Evolutionary conservation across 495 filamentous ascomycete species (phyloP).

Genomic region (Annulohypoxylon maeteangense): DNA sequence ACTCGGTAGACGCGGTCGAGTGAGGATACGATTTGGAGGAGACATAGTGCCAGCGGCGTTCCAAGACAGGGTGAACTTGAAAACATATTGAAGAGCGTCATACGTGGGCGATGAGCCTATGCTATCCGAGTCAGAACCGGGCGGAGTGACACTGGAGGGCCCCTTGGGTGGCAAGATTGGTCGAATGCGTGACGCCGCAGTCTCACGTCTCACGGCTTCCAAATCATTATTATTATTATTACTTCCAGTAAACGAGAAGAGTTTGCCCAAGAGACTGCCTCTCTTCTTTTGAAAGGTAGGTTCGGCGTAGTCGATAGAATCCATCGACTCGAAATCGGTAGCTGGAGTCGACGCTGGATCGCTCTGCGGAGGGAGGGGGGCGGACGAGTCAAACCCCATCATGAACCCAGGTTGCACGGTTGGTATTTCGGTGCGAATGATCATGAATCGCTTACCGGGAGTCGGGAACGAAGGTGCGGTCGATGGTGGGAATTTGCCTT

Average conservation of each 20-base stretch:
- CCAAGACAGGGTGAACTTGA: constrained; percentile 58
- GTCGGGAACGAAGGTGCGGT: constrained; percentile 88
- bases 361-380: constrained; percentile 27
- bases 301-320: constrained; percentile 31
- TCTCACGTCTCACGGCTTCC: constrained; percentile 56
- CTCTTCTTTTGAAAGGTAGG: constrained; percentile 64
- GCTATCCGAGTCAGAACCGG: constrained; percentile 53
- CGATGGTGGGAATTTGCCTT: constrained; percentile 68
- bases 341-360: constrained; percentile 26
- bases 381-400: constrained; percentile 55
- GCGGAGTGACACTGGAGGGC: constrained; percentile 26
- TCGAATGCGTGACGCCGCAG: constrained; percentile 50
- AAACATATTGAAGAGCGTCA: constrained; percentile 56
- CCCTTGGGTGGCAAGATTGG: constrained; percentile 34
- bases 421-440: constrained; percentile 86
- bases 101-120: constrained; percentile 57
- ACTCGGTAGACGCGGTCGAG: constrained; percentile 78
- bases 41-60: constrained; percentile 44
- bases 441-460: constrained; percentile 89
- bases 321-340: constrained; percentile 48
- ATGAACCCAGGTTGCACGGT: constrained; percentile 60
- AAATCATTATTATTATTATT: constrained; percentile 52
- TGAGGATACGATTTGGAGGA: constrained; percentile 61
- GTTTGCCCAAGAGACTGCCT: constrained; percentile 76
- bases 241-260: constrained; percentile 65